These are phyloP conservation scores for Penicillium robsamsonii DNA, from an alignment of 495 filamentous ascomycete genomes.

Conservation along the genomic window DNA sequence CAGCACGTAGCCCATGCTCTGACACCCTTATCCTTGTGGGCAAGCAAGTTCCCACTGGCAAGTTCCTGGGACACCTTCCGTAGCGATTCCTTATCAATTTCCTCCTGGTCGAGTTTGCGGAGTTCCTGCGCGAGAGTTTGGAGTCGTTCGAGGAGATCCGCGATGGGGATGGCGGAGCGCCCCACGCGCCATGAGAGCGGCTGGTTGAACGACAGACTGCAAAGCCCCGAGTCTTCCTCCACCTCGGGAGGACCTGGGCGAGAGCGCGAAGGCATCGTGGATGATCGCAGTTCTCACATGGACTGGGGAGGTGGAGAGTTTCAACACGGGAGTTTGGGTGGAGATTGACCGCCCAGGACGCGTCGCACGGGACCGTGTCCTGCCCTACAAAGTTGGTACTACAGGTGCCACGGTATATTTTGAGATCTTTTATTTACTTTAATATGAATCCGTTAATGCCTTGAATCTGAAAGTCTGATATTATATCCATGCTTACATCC, in stretches of 20 bases:
- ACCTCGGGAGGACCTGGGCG: conserved; percentile 42
- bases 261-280: conserved; percentile 52
- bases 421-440: neutral
- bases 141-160: conserved; percentile 76
- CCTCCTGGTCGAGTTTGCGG: conserved; percentile 82
- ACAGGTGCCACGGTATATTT: neutral
- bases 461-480: neutral
- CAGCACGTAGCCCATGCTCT: conserved; percentile 85
- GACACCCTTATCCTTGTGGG: conserved; percentile 90
- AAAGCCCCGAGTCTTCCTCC: conserved; percentile 41
- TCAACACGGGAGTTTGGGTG: conserved; percentile 22
- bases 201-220: conserved; percentile 67
- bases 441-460: neutral
- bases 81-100: conserved; percentile 75
- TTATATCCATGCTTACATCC: neutral
- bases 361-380: conserved; percentile 31
- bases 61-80: conserved; percentile 85
- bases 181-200: conserved; percentile 89
- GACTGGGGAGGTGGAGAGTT: conserved; percentile 19
- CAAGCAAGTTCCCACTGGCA: conserved; percentile 73
- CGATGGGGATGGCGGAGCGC: conserved; percentile 75
- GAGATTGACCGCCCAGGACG: conserved; percentile 32
- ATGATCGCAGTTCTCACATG: conserved; percentile 28
- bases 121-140: conserved; percentile 81
- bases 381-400: conserved; percentile 14